A percentile compares a stretch with the other conserved stretches of the same genome.
phyloP scores from a whole-genome alignment of 1,139 yeast genomes.

The Pichia sorboxylosa region DNA sequence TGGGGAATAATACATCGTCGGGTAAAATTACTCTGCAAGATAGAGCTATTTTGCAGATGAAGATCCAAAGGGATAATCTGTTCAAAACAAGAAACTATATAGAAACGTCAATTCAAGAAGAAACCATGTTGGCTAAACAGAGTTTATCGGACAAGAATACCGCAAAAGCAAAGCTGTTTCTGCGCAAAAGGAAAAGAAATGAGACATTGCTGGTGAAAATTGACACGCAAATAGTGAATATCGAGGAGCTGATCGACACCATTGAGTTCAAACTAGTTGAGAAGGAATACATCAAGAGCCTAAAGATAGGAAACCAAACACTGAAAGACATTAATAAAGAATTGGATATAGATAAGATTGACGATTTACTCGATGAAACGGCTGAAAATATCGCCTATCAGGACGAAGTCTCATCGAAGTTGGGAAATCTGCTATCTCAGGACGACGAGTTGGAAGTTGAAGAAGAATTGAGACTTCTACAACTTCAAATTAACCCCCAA shows the following conservation, averaged over 20 bases:
- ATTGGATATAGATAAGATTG: slow-evolving; percentile 70
- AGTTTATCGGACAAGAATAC: slow-evolving; percentile 35
- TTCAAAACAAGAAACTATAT: slow-evolving; percentile 63
- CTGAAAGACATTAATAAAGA: slow-evolving; percentile 66
- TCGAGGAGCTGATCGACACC: slow-evolving; percentile 61
- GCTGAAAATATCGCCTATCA: slow-evolving; percentile 76
- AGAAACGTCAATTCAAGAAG: slow-evolving; percentile 42
- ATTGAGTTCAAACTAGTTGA: slow-evolving; percentile 86
- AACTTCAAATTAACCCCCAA: slow-evolving; percentile 27
- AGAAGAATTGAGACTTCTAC: slow-evolving; percentile 44
- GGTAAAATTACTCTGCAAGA: slow-evolving; percentile 66
- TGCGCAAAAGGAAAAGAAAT: slow-evolving; percentile 75
- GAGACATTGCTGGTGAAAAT: slow-evolving; percentile 56
- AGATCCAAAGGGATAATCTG: slow-evolving; percentile 77
- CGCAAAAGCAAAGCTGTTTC: slow-evolving; percentile 50
- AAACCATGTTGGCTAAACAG: slow-evolving; percentile 45
- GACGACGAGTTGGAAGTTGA: slow-evolving; percentile 58
- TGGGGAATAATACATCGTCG: no score
- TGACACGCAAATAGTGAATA: slow-evolving; percentile 62
- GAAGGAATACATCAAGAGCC: slow-evolving; percentile 69
- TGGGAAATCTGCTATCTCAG: slow-evolving; percentile 35
- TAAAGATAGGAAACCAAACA: slow-evolving; percentile 69
- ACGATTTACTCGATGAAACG: slow-evolving; percentile 69
- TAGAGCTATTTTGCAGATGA: slow-evolving; percentile 72
- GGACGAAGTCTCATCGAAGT: slow-evolving; percentile 39